phyloP scores from a whole-genome alignment of 306 rosid genomes.

The Astragalus membranaceus region DNA sequence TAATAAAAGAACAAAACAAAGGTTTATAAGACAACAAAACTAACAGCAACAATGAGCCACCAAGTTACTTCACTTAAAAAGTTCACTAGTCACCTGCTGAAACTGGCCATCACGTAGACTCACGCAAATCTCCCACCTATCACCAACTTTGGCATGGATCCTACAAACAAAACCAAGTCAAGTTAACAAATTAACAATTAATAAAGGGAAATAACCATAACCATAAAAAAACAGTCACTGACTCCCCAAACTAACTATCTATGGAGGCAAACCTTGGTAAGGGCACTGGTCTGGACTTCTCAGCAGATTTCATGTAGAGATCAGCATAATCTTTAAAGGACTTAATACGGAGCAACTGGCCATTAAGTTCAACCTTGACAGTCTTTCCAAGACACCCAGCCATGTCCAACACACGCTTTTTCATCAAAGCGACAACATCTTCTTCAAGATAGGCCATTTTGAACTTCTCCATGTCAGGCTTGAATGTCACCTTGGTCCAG shows the following conservation, averaged over 20 bases:
- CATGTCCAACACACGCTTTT: too few species aligned
- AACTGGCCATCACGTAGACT: conserved; percentile 91
- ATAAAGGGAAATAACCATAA: too few species aligned
- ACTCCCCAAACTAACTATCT: neutral
- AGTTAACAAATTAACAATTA: conserved; percentile 15
- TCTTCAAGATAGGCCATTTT: conserved; percentile 82
- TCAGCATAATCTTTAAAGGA: too few species aligned
- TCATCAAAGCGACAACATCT: conserved; percentile 90
- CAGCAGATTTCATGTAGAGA: too few species aligned
- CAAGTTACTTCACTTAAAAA: neutral
- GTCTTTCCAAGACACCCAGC: too few species aligned
- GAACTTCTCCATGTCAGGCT: conserved; percentile 81
- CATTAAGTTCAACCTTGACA: too few species aligned
- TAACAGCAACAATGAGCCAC: too few species aligned
- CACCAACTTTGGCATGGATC: conserved; percentile 63
- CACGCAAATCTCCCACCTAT: conserved; percentile 86
- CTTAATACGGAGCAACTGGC: too few species aligned
- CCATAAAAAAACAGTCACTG: neutral
- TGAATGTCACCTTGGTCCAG: conserved; percentile 90
- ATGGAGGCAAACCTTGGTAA: too few species aligned
- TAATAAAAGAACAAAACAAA: neutral
- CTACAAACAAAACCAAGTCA: conserved; percentile 25
- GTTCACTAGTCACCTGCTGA: conserved; percentile 59
- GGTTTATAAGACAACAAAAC: neutral
- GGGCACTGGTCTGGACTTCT: too few species aligned